Conservation (phyloP, 2,329 filamentous ascomycete species). For the Neofusicoccum laricinum region DNA sequence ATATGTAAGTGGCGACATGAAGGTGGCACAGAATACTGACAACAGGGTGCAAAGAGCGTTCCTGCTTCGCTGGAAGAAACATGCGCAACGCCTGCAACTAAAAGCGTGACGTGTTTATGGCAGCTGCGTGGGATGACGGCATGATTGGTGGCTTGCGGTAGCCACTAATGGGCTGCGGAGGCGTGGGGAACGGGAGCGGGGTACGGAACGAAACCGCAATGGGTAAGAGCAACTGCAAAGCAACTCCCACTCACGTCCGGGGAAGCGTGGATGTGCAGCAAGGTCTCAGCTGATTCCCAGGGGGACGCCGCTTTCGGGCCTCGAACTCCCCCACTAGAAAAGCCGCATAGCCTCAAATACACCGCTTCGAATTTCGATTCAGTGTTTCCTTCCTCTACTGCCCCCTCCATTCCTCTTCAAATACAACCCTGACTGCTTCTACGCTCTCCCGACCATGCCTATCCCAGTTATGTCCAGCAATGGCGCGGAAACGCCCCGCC, state of each 20-base stretch:
- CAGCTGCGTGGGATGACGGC: neutral
- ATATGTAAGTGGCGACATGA: neutral
- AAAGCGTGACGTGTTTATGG: conserved; percentile 2
- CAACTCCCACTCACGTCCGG: neutral
- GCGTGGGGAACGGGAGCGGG: conserved; percentile 10
- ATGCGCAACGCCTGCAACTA: conserved; percentile 1
- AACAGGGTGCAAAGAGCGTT: neutral
- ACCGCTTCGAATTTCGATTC: neutral
- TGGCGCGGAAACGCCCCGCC: conserved; percentile 27
- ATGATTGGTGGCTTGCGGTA: neutral
- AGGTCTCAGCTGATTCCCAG: conserved; percentile 26
- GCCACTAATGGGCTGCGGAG: neutral
- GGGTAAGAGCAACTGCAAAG: conserved; percentile 1
- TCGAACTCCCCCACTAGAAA: neutral
- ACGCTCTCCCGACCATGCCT: conserved; percentile 25
- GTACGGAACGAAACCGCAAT: neutral
- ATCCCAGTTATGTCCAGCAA: conserved; percentile 23
- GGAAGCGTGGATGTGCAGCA: neutral
- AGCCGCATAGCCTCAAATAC: neutral
- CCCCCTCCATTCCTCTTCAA: neutral
- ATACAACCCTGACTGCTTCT: neutral
- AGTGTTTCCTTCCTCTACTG: neutral
- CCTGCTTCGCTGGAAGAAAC: neutral
- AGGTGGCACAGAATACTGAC: neutral
- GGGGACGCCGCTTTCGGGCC: neutral